These are phyloP conservation scores for Exsudoporus floridanus DNA, from an alignment of 1,284 basidiomycete genomes.

Conservation along the genomic window DNA sequence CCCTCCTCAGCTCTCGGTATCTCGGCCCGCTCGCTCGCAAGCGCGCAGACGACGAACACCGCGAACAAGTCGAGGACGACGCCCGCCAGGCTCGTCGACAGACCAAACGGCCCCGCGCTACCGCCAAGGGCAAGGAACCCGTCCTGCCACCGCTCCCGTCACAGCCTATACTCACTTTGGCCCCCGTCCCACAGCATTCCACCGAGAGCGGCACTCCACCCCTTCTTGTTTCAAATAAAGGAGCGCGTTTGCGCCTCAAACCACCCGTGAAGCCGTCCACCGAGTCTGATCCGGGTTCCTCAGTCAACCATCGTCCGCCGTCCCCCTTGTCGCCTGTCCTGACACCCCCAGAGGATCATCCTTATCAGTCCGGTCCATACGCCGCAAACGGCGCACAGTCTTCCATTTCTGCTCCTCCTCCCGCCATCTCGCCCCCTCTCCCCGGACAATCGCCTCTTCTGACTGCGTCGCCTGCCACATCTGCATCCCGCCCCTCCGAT, in stretches of 20 bases:
- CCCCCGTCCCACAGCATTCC: constrained; percentile 22
- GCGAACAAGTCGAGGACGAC: constrained; percentile 41
- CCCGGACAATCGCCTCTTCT: constrained; percentile 25
- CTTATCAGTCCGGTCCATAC: constrained; percentile 26
- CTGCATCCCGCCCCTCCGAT: constrained; percentile 39
- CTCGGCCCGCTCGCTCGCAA: constrained; percentile 46
- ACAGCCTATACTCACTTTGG: constrained; percentile 28
- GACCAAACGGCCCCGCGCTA: constrained; percentile 29
- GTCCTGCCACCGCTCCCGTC: constrained; percentile 18
- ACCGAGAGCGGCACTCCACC: constrained; percentile 14
- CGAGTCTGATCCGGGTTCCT: constrained; percentile 21
- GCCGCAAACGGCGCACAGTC: constrained; percentile 24
- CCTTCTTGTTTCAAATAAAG: constrained; percentile 42
- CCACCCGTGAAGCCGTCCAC: constrained; percentile 33
- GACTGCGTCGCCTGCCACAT: constrained; percentile 18
- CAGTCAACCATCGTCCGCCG: constrained; percentile 20
- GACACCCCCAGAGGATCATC: constrained; percentile 31
- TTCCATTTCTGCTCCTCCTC: constrained; percentile 7
- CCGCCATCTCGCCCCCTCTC: constrained; percentile 21
- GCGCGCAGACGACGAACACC: constrained; percentile 44
- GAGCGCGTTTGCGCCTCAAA: constrained; percentile 44
- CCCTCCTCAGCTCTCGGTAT: constrained; percentile 47
- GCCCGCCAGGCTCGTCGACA: constrained; percentile 39
- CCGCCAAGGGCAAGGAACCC: constrained; percentile 42
- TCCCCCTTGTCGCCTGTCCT: constrained; percentile 34